Base-by-base conservation (phyloP, 345 rosid genomes). In the Linum lewisii region DNA sequence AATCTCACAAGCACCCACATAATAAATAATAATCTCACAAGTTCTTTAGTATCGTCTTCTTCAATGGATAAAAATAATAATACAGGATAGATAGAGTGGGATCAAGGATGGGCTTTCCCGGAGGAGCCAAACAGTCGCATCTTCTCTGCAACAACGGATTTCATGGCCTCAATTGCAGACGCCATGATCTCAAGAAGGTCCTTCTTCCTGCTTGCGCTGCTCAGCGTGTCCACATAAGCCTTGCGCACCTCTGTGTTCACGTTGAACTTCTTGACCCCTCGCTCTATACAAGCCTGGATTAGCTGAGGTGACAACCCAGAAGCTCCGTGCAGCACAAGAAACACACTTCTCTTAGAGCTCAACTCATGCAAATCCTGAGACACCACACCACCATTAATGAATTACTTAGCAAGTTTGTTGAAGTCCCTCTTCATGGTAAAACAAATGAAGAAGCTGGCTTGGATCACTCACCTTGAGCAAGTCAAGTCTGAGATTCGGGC, bases 321-420 rank as follows among this genome's bases (percentile, higher is more conserved):
- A 63, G 98, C 98, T 67, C 96, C 96, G n/a, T 88, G 98, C 53
- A 92, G 87, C 54, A 92, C 96, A 72, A 92, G 81, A 59, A 81
- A 68, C 54, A 88, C 90, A 16, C 90, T 84, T 64, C 83, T 92
- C 87, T 79, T 88, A 1, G 80, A 83, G 63, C 88, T 67, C 76
- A 84, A 64, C 49, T 54, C 67, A 64, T 78, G 77, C 53, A 92
- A 70, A 62, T 88, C 87, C 98, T 92, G 67, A 24, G 62, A 32
- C 15, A 20, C 7, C n/a, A n/a, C n/a, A n/a, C n/a, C n/a, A n/a
- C 34, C 34, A 29, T 29, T 29, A 4, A 29, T 29, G 34, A 29
- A 29, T 4, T 29, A 29, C 34, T 29, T 8, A 29, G 34, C 34
- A 29, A 29, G 34, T 29, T 29, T 29, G 1, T 29, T 29, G 34